Evolutionary conservation across 2,329 filamentous ascomycete species (phyloP), one percentile per base, ranked within the genome.

Genomic region (Colletotrichum viniferum): DNA sequence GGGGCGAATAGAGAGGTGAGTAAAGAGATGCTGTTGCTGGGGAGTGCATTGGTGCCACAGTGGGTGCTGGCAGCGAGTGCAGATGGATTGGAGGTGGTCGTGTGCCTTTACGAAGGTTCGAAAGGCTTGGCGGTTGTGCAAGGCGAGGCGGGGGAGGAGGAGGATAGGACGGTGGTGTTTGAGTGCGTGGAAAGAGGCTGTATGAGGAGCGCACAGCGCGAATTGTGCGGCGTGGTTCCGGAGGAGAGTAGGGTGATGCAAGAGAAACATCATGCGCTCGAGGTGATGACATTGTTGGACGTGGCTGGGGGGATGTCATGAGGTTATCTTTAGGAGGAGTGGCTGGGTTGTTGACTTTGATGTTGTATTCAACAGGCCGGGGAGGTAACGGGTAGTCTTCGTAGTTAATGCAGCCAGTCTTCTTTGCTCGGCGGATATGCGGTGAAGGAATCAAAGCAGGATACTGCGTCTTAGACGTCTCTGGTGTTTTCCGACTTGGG

Each of bases 301-400:
- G 58, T 78, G 76, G 6, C 73, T 78, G 28, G 75, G 30, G 16
- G 74, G 78, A 43, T 77, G 36, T n/a, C 70, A 68, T 48, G 18
- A 26, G 32, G 12, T 64, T 48, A 16, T 73, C 21, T 12, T 43
- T 73, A 18, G 63, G n/a, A 24, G 26, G 58, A 58, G 63, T 56
- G 56, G 63, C 32, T 60, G 73, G 52, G 69, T 60, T 63, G 21
- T 68, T 63, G 21, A 75, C 69, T 58, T 75, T 63, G 48, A 75
- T 77, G 56, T 66, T 77, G 55, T 77, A 77, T 63, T 77, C 61
- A 56, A 78, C 52, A 76, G 76, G 58, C 74, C 77, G 34, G 71
- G 76, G 72, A 68, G 81, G 61, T 79, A 81, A 66, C 77, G 81
- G 77, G 69, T 79, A 18, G 76, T 69, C 69, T 76, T 79, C 28